These are phyloP conservation scores for Trichophyton benhamiae DNA, from an alignment of 2,329 filamentous ascomycete genomes.

Conservation along the genomic window DNA sequence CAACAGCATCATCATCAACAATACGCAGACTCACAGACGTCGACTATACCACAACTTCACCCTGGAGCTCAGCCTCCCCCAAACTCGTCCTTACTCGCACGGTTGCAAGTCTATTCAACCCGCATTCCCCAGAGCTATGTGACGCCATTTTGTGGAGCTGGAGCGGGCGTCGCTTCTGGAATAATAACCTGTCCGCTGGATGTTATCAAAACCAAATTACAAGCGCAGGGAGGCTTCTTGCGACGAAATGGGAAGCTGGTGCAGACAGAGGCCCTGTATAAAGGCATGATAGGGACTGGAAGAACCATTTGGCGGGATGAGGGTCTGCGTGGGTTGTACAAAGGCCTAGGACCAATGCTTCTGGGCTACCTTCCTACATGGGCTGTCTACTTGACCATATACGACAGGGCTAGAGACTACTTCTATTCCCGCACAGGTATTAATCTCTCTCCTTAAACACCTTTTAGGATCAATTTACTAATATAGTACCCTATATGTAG, in stretches of 20 bases:
- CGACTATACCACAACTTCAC: constrained; percentile 17
- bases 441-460: constrained; percentile 13
- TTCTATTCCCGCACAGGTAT: constrained; percentile 56
- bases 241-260: constrained; percentile 29
- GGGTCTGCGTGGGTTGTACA: constrained; percentile 79
- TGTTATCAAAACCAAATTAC: constrained; percentile 97
- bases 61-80: constrained; percentile 20
- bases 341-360: constrained; percentile 86
- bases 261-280: constrained; percentile 53
- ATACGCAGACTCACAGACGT: constrained; percentile 12
- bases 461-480: neutral
- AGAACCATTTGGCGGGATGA: constrained; percentile 77
- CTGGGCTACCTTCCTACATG: constrained; percentile 93
- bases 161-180: constrained; percentile 83
- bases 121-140: constrained; percentile 47
- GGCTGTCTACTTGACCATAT: constrained; percentile 96
- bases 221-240: constrained; percentile 79
- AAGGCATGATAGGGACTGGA: constrained; percentile 76
- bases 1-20: constrained; percentile 14
- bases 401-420: constrained; percentile 66
- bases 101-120: constrained; percentile 32
- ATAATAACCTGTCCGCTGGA: constrained; percentile 93
- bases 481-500: constrained; percentile 31
- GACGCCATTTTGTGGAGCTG: constrained; percentile 74
- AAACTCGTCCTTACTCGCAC: constrained; percentile 21